Evolutionary conservation across 768 basidiomycete genomes (phyloP), one percentile per base, ranked within the genome.

Genomic region (Pulveroboletus sp.): DNA sequence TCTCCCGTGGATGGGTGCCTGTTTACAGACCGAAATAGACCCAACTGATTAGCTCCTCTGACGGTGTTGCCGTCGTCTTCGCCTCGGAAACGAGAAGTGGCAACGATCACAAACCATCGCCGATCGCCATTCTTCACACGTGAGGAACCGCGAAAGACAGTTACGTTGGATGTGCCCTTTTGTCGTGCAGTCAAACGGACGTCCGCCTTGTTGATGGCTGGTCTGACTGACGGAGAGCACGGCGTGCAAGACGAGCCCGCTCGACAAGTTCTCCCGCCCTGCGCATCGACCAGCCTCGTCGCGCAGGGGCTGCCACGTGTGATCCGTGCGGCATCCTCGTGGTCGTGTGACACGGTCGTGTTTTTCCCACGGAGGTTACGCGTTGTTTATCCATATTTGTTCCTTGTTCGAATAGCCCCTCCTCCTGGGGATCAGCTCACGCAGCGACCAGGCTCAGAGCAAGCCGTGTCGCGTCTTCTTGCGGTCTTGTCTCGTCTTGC

Each of bases 361-460:
- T 61, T 52, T 45, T 56, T 61, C 57, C 30, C 61, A 64, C 62
- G 52, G 17, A 10, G 0, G n/a, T 12, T 60, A 69, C 66, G 66
- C 63, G 66, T 67, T 67, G 42, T 67, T 68, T 52, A 49, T 24
- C 0, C 0, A 5, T 69, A 6, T 67, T 67, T 67, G 56, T 52
- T 7, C 43, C 38, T 40, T 59, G 66, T 67, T 67, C 57, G 52
- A 67, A 26, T 44, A n/a, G 21, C 43, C 32, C 43, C 43, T 33
- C 31, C 31, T 15, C 7, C 27, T 6, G 27, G 24, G 14, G 12
- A 26, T 9, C 3, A 17, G 18, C 10, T 38, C 21, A 21, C 6
- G 24, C 11, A 18, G 6, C 37, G 28, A 44, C n/a, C 14, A 41
- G 44, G n/a, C 38, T 39, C 37, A n/a, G 53, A 37, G 38, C 32